Percentiles rank a stretch among this genome's conserved stretches.
These are phyloP conservation scores for Phytophthora nicotianae DNA, from an alignment of 352 stramenopile species.

Conservation along the genomic window DNA sequence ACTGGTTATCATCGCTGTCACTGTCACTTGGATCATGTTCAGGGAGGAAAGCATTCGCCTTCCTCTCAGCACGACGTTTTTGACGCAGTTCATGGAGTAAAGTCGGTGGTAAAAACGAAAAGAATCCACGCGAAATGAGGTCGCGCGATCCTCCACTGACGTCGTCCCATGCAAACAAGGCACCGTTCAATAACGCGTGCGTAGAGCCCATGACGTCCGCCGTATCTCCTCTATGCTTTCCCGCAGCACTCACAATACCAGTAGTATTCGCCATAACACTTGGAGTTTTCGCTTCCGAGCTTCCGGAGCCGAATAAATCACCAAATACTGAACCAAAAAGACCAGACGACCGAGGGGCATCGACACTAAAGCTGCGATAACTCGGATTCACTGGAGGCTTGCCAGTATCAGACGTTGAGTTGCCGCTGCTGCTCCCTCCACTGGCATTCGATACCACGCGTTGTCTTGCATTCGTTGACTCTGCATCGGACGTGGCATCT, in stretches of 20 bases:
- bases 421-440: slow-evolving; percentile 26
- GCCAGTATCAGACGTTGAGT: slow-evolving; percentile 9
- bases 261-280: neutral
- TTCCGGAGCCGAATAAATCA: slow-evolving; percentile 65
- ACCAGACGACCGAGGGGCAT: slow-evolving; percentile 45
- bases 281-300: slow-evolving; percentile 2
- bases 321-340: slow-evolving; percentile 71
- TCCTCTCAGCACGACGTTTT: slow-evolving; percentile 32
- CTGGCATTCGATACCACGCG: slow-evolving; percentile 10
- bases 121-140: slow-evolving; percentile 71
- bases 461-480: slow-evolving; percentile 21
- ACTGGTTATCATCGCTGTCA: slow-evolving; percentile 34
- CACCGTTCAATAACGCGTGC: slow-evolving; percentile 39
- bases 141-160: slow-evolving; percentile 60
- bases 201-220: slow-evolving; percentile 39
- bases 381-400: slow-evolving; percentile 6
- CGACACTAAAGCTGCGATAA: slow-evolving; percentile 61
- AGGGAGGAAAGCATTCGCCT: slow-evolving; percentile 24
- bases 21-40: slow-evolving; percentile 28
- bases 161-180: slow-evolving; percentile 75
- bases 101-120: slow-evolving; percentile 52
- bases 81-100: slow-evolving; percentile 50
- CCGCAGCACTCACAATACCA: slow-evolving; percentile 9
- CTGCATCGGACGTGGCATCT: slow-evolving; percentile 7
- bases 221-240: slow-evolving; percentile 57